phyloP scores from a whole-genome alignment of 345 rosid genomes.

The Lepidium aucheri region DNA sequence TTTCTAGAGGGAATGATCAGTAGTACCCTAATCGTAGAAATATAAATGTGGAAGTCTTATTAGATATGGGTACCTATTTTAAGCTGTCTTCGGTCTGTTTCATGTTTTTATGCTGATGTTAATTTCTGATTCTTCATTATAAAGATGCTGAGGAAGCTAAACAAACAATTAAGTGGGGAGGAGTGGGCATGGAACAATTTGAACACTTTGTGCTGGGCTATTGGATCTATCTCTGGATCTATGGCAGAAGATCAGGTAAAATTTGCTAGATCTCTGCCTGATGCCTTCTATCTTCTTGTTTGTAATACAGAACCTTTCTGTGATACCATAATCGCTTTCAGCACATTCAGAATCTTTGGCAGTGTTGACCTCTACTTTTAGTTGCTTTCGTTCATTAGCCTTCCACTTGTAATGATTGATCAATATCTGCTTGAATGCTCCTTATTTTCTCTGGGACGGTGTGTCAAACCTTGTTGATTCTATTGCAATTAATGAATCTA shows the following conservation, averaged over 20 bases:
- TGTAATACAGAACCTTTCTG: not conserved
- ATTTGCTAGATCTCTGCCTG: not conserved
- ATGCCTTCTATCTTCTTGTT: not conserved
- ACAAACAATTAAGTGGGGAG: slow-evolving; percentile 91
- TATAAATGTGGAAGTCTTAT: not conserved
- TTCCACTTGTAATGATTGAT: not conserved
- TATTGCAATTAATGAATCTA: slow-evolving; percentile 6
- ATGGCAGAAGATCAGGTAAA: slow-evolving; percentile 98
- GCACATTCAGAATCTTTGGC: not conserved
- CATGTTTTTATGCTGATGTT: slow-evolving; percentile 1
- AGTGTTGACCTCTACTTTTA: not conserved
- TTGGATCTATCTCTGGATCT: slow-evolving; percentile 98
- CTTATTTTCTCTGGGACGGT: not conserved
- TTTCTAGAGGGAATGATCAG: not conserved
- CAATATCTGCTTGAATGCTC: not conserved
- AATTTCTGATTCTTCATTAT: slow-evolving; percentile 12
- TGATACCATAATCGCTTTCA: not conserved
- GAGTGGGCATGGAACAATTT: slow-evolving; percentile 99
- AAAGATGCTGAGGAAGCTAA: slow-evolving; percentile 93
- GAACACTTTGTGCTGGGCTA: slow-evolving; percentile 98
- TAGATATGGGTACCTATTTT: not conserved
- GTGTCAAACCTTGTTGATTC: not conserved
- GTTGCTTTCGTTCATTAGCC: slow-evolving; percentile 2
- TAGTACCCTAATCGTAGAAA: not conserved
- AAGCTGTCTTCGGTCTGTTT: not conserved